Base-by-base conservation (phyloP, 768 basidiomycete species). In the Podaxis carcinomalis region DNA sequence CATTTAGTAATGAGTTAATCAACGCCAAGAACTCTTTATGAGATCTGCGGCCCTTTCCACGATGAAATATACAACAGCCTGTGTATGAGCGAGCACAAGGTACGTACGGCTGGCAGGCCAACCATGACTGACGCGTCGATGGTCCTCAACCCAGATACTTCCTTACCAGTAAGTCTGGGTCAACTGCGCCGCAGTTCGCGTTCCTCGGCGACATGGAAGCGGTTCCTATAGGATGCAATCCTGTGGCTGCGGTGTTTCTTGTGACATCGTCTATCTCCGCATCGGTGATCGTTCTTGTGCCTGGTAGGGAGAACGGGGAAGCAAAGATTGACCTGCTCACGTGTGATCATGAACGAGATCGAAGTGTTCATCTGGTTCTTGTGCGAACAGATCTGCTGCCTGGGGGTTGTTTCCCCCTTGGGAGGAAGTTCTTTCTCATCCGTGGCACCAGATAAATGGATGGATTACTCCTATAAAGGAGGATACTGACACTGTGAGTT, bases 271-370 rank as follows among this genome's bases (percentile, higher is more conserved):
- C 55, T 10, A 59, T 51, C 23, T 40, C 63, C 7, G 50, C 55
- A 28, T 57, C 59, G 16, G 54, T 13, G 10, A 2, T 32, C 7
- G 2, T 32, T 32, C 32, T 32, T 32, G 32, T 32, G 6, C 32
- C 9, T 32, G 32, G 50, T 14, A 37, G 35, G 36, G 19, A 11
- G 44, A 5, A 52, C 21, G 50, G 21, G 35, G 19, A 35, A 40
- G 35, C 55, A 49, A 51, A n/a, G 11, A 21, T 6, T 65, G 32
- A 58, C 13, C 14, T 65, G 68, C 74, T 32, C 58, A 80, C 82
- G 88, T 88, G 68, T 86, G 86, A 69, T 89, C 88, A 66, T 84
- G 86, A 5, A 87, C 72, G 13, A 89, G 68, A 62, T 85, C 82
- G 64, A 82, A 88, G 5, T 66, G 68, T 39, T 77, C 73, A 0